Conservation (phyloP, 1,139 yeast species). For the Blastobotrys raffinosifermentans region DNA sequence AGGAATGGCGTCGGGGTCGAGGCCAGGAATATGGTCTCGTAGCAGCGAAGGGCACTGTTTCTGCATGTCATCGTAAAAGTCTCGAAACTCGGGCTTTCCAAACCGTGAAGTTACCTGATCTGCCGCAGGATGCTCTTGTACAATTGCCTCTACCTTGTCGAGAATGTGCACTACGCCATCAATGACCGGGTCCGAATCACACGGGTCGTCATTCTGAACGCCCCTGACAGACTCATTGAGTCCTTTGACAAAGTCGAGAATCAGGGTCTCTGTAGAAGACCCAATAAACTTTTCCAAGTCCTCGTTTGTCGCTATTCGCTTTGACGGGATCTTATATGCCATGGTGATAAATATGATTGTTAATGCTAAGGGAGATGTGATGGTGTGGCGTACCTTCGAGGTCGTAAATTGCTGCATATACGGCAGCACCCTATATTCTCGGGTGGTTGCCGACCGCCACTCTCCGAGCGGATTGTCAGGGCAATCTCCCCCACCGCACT, state of each 20-base stretch:
- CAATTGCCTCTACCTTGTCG: constrained; percentile 40
- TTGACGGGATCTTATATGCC: constrained; percentile 18
- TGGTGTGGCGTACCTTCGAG: no score
- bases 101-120: constrained; percentile 72
- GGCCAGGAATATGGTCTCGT: constrained; percentile 14
- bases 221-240: constrained; percentile 70
- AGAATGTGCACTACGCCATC: constrained; percentile 39
- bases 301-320: constrained; percentile 51
- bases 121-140: constrained; percentile 60
- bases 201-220: constrained; percentile 31
- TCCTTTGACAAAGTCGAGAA: constrained; percentile 50
- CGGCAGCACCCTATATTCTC: no score
- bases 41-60: constrained; percentile 30
- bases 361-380: no score
- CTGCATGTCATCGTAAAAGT: constrained; percentile 67
- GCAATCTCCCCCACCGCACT: no score
- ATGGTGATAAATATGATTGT: no score
- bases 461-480: no score
- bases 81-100: constrained; percentile 85
- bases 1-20: constrained; percentile 21
- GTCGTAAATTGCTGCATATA: no score
- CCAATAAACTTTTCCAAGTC: constrained; percentile 63
- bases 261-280: constrained; percentile 45
- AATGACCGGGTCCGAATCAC: constrained; percentile 26
- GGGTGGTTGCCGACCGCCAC: no score